A percentile compares a stretch with the other conserved stretches of the same genome.
Conservation (phyloP, 306 rosid species). For the Citrullus mucosospermus region DNA sequence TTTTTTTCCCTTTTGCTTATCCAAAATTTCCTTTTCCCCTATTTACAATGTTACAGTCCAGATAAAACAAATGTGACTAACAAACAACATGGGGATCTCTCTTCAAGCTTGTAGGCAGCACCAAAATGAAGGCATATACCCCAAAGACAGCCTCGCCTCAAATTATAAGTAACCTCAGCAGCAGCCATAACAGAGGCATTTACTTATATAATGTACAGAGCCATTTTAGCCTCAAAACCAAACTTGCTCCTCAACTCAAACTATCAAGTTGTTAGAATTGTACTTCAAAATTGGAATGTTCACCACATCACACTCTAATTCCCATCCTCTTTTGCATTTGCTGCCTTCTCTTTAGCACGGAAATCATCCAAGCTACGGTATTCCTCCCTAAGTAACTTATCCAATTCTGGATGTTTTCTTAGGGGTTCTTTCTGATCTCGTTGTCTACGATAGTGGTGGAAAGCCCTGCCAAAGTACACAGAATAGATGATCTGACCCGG, state of each 20-base stretch:
- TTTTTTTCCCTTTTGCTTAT: background rate
- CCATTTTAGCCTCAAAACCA: constrained; percentile 37
- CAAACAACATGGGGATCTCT: constrained; percentile 27
- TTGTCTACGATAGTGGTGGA: constrained; percentile 62
- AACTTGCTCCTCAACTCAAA: constrained; percentile 14
- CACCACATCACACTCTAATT: constrained; percentile 13
- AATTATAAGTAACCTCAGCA: constrained; percentile 1
- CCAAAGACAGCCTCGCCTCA: constrained; percentile 16
- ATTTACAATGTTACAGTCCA: constrained; percentile 5
- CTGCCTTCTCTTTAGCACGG: constrained; percentile 59
- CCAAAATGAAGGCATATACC: constrained; percentile 31
- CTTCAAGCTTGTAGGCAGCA: constrained; percentile 40
- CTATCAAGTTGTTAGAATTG: constrained; percentile 5
- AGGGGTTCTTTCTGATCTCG: constrained; percentile 40
- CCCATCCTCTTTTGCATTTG: constrained; percentile 21
- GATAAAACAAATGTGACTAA: constrained; percentile 5
- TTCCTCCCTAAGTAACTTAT: constrained; percentile 60
- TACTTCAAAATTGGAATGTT: constrained; percentile 40
- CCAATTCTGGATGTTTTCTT: constrained; percentile 62
- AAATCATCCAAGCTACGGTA: constrained; percentile 72
- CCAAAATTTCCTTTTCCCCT: constrained; percentile 10
- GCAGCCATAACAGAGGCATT: constrained; percentile 14
- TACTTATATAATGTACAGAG: constrained; percentile 21
- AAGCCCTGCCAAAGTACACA: constrained; percentile 67
- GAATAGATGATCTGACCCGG: background rate